Percentiles rank a stretch among this genome's conserved stretches.
phyloP scores from a whole-genome alignment of 208 protist genomes.

The Leishmania lainsoni region DNA sequence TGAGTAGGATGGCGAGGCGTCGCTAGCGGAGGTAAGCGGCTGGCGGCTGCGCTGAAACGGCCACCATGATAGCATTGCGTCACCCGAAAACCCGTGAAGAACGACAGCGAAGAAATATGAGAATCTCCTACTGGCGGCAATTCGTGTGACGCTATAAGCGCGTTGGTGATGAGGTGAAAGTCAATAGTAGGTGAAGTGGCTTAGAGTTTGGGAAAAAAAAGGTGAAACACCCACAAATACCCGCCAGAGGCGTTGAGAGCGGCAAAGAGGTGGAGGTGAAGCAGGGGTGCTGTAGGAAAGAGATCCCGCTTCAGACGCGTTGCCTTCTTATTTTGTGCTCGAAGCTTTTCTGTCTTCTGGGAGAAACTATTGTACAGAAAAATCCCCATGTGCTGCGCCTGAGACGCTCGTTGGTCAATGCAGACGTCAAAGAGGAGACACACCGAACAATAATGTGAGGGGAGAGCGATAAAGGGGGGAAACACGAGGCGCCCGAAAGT shows the following conservation, averaged over 20 bases:
- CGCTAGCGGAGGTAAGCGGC: not conserved
- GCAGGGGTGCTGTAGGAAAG: not conserved
- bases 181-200: not conserved
- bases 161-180: not conserved
- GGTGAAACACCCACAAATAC: not conserved
- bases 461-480: not conserved
- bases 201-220: not conserved
- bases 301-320: not conserved
- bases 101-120: not conserved
- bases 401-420: not conserved
- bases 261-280: not conserved
- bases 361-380: not conserved
- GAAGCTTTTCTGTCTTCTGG: not conserved
- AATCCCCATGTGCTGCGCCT: not conserved
- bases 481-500: conserved; percentile 1
- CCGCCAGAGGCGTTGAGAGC: not conserved
- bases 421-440: conserved; percentile 8
- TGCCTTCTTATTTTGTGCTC: not conserved
- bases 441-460: conserved; percentile 3
- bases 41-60: conserved; percentile 16
- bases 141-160: not conserved
- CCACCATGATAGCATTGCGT: conserved; percentile 30
- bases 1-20: conserved; percentile 2
- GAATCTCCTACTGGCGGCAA: not conserved
- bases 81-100: not conserved